These are phyloP conservation scores for Pistacia vera DNA, from an alignment of 345 rosid species.

Conservation along the genomic window DNA sequence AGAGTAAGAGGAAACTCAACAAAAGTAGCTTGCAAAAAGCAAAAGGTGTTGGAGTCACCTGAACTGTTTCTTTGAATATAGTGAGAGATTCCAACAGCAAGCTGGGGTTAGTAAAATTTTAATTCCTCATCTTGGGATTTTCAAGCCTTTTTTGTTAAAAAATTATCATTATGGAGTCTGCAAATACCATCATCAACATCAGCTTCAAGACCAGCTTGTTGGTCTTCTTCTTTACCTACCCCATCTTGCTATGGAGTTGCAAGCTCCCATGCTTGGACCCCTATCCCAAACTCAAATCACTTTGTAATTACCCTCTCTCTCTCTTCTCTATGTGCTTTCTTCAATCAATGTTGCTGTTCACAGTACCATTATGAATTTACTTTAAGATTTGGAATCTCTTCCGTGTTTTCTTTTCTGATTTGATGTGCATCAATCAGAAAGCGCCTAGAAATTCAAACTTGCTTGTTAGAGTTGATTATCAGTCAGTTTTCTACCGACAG, in stretches of 20 bases:
- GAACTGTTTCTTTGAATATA: conserved; percentile 46
- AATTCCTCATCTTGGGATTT: conserved; percentile 71
- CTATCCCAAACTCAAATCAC: conserved; percentile 38
- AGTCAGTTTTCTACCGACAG: conserved; percentile 5
- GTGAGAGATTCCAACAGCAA: conserved; percentile 30
- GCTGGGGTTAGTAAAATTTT: conserved; percentile 26
- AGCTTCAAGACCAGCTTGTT: conserved; percentile 51
- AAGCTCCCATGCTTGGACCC: conserved; percentile 66
- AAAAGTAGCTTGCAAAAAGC: conserved; percentile 42
- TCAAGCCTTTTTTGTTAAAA: conserved; percentile 43
- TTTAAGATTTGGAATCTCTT: conserved; percentile 41
- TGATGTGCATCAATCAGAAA: conserved; percentile 44
- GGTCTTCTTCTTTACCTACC: conserved; percentile 58
- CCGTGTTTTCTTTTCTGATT: conserved; percentile 40
- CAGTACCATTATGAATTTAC: conserved; percentile 22
- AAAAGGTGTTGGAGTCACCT: conserved; percentile 53
- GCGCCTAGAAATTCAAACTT: conserved; percentile 1
- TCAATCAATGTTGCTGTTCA: conserved; percentile 9
- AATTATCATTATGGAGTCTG: conserved; percentile 60
- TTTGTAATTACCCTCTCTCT: conserved; percentile 41
- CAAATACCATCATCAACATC: conserved; percentile 65
- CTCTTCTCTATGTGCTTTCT: conserved; percentile 16
- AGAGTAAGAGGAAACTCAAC: conserved; percentile 37
- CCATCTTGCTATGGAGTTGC: conserved; percentile 56
- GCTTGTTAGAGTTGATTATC: conserved; percentile 18